Conservation (phyloP, 2,329 filamentous ascomycete species). For the Setomelanomma holmii region DNA sequence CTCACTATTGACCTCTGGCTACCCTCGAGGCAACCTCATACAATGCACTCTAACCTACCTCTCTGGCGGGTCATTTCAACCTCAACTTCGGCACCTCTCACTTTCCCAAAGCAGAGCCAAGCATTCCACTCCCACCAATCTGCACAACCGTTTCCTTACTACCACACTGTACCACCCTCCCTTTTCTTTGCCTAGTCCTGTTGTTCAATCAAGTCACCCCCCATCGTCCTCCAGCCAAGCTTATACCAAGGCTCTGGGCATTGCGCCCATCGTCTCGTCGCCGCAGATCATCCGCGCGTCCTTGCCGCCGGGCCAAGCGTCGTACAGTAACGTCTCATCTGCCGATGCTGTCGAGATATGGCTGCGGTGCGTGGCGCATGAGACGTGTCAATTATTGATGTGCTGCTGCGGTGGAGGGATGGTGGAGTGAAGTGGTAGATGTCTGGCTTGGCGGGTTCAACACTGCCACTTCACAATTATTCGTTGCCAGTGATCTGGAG, state of each 20-base stretch:
- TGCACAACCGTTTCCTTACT: slow-evolving; percentile 9
- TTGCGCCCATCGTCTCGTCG: slow-evolving; percentile 8
- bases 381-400: no score
- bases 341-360: neutral
- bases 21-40: neutral
- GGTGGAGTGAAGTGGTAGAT: no score
- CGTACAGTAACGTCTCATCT: neutral
- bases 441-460: neutral
- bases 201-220: no score
- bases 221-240: slow-evolving; percentile 11
- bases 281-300: slow-evolving; percentile 6
- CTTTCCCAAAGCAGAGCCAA: slow-evolving; percentile 11
- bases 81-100: neutral
- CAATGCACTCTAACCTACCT: neutral
- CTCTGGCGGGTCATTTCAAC: neutral
- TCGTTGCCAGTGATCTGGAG: neutral
- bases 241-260: slow-evolving; percentile 9
- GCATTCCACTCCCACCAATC: slow-evolving; percentile 12
- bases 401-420: no score
- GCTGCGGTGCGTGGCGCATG: no score
- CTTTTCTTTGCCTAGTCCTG: neutral
- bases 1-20: neutral
- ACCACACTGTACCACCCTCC: neutral
- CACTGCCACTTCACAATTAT: neutral
- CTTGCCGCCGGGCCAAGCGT: slow-evolving; percentile 1